Base-by-base conservation (phyloP, 257 asterid genomes). In the Datura wrightii region DNA sequence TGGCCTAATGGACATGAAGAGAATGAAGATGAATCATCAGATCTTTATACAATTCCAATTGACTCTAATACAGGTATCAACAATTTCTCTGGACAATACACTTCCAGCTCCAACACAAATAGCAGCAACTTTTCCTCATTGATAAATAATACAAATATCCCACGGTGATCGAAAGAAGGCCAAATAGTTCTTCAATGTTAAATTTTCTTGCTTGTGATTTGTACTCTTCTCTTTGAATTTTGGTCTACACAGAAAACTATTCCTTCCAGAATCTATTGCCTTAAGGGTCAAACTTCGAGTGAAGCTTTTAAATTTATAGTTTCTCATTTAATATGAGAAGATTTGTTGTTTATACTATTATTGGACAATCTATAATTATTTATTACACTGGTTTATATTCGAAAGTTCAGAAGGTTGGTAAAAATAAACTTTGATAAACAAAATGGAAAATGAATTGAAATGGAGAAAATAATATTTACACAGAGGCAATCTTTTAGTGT, bases 41-140 rank as follows among this genome's bases (percentile, higher is more conserved):
- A 94, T 83, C 94, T 94, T 69, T 93, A 92, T 65, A 85, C 89
- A 2, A 91, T 88, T 84, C 92, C 86, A 5, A 44, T 90, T 0
- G 52, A 67, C 39, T 83, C 85, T 31, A 63, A 53, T 19, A 34
- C 85, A 44, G 72, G 84, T 52, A 55, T 87, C 3, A 90, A 79
- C 13, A 88, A 79, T 7, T 80, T 70, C 10, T 84, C 90, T 0
- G 92, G 86, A 55, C 55, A 83, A 67, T 10, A 83, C 13, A 83
- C 16, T 2, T 34, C 69, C 62, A 76, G 83, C 78, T 70, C 89
- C 71, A 63, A 83, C 18, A 65, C 82, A n/a, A 88, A 84, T 60
- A 71, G 85, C 1, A 89, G 70, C 1, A 88, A 82, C 2, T 53
- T 84, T 56, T 80, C 87, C 74, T 89, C 63, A 48, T 4, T 82